phyloP scores from a whole-genome alignment of 495 filamentous ascomycete genomes.

The Filosporella fistucella region DNA sequence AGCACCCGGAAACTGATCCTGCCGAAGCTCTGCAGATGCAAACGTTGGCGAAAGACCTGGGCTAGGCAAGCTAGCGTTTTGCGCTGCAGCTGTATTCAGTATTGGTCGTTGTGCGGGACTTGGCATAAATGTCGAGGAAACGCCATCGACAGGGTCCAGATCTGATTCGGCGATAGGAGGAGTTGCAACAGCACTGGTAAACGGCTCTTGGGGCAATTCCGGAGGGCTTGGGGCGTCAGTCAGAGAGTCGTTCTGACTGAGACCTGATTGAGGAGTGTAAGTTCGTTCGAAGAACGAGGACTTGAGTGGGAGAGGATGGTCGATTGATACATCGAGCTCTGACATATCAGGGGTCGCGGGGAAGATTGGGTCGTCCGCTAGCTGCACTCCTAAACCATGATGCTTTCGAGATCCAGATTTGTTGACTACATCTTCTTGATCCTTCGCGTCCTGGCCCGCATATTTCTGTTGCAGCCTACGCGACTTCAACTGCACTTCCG shows the following conservation, averaged over 20 bases:
- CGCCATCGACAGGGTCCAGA: constrained; percentile 42
- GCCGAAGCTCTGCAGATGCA: constrained; percentile 58
- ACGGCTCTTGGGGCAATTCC: constrained; percentile 37
- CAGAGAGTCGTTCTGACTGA: constrained; percentile 41
- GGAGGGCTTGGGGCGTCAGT: constrained; percentile 41
- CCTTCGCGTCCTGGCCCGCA: constrained; percentile 2
- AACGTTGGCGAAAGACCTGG: constrained; percentile 91
- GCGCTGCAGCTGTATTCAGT: constrained; percentile 60
- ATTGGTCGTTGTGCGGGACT: constrained; percentile 34
- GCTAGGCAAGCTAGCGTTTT: constrained; percentile 90
- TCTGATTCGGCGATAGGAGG: constrained; percentile 50
- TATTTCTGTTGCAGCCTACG: background rate
- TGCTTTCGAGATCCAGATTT: background rate
- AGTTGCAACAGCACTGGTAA: constrained; percentile 50
- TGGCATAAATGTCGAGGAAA: constrained; percentile 33
- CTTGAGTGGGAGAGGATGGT: background rate
- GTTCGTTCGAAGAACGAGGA: constrained; percentile 14
- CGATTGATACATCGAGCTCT: constrained; percentile 30
- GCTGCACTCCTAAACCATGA: constrained; percentile 19
- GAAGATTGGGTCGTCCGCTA: constrained; percentile 25
- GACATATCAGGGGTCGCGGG: constrained; percentile 45
- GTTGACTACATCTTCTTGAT: too few relatives aligned
- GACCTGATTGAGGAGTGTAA: constrained; percentile 29
- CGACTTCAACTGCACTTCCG: background rate
- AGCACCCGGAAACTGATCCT: constrained; percentile 10